phyloP scores from a whole-genome alignment of 208 protist species.

The Histomonas meleagridis region DNA sequence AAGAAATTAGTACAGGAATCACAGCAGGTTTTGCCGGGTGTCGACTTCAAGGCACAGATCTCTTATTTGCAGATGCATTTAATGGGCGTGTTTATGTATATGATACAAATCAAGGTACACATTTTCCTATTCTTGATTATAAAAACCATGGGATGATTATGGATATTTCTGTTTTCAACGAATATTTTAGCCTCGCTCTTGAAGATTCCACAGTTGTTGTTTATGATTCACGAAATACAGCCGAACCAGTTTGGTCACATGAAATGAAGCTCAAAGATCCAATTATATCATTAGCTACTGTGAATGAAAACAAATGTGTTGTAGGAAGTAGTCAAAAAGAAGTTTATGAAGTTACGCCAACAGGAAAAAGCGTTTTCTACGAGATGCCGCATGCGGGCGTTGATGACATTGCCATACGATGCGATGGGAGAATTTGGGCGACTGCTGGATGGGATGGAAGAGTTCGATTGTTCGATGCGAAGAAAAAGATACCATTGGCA shows the following conservation, averaged over 20 bases:
- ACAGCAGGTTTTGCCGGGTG: not conserved
- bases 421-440: constrained; percentile 28
- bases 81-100: not conserved
- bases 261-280: not conserved
- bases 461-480: constrained; percentile 33
- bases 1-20: not conserved
- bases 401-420: constrained; percentile 14
- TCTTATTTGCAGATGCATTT: constrained; percentile 28
- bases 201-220: not conserved
- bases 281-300: not conserved
- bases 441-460: constrained; percentile 27
- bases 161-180: not conserved
- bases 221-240: not conserved
- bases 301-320: not conserved
- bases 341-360: not conserved
- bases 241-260: not conserved
- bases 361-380: not conserved
- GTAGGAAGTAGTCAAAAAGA: constrained; percentile 21
- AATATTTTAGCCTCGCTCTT: not conserved
- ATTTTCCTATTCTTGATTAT: not conserved
- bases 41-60: not conserved
- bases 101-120: not conserved
- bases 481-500: not conserved
- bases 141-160: constrained; percentile 32
- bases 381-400: constrained; percentile 27